These are phyloP conservation scores for Apiosordaria backusii DNA, from an alignment of 495 filamentous ascomycete genomes.

Conservation along the genomic window DNA sequence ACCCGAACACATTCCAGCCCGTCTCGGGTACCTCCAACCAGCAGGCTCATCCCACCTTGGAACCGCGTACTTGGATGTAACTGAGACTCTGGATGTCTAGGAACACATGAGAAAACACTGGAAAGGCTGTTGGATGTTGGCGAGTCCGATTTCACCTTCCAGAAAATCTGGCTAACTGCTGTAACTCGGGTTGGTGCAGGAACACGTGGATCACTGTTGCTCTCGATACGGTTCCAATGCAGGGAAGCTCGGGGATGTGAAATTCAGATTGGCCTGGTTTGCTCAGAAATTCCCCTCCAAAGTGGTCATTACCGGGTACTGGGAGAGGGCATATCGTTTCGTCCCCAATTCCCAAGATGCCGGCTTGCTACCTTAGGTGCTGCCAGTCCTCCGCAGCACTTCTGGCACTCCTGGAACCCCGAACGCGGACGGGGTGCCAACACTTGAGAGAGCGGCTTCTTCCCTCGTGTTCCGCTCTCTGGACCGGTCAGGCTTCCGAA, in stretches of 20 bases:
- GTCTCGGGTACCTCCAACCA: constrained; percentile 11
- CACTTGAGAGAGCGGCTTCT: constrained; percentile 12
- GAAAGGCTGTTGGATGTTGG: neutral
- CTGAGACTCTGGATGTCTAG: neutral
- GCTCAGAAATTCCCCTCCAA: neutral
- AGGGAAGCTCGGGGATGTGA: neutral
- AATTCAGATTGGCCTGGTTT: neutral
- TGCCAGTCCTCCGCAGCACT: neutral
- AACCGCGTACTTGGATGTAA: neutral
- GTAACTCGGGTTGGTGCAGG: constrained; percentile 24
- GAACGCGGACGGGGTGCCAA: constrained; percentile 25
- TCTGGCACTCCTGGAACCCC: constrained; percentile 13
- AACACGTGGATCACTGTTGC: constrained; percentile 27
- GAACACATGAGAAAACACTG: neutral
- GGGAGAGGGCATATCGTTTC: neutral
- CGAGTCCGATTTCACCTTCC: constrained; percentile 18
- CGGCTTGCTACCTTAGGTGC: constrained; percentile 13
- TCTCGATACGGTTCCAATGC: constrained; percentile 1
- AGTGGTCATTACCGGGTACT: neutral
- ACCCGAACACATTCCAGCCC: constrained; percentile 26
- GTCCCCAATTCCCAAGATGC: neutral
- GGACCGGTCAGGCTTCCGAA: constrained; percentile 28
- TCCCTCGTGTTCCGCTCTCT: constrained; percentile 11
- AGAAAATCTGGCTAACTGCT: constrained; percentile 14
- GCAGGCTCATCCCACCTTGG: neutral